Base-by-base conservation (phyloP, 345 rosid species). In the Acer negundo region DNA sequence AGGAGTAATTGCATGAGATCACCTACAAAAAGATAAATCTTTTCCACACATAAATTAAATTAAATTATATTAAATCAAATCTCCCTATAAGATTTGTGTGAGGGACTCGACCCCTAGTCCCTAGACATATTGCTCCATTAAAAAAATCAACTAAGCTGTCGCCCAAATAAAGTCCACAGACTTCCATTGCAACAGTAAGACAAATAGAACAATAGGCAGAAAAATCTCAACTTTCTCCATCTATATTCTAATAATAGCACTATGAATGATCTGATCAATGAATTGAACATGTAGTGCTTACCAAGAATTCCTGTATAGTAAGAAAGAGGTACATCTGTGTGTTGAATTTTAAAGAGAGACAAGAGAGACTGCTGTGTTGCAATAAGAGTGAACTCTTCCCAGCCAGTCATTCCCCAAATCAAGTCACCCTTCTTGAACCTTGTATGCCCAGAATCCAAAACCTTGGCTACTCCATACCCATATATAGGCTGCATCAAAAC, bases 281-380 rank as follows among this genome's bases (percentile, higher is more conserved):
- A 22, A 59, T 2, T 59, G 26, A 22, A 59, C 24, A 59, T 0
- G 15, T 6, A 7, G 20, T 26, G 35, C 79, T 23, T 81, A 87
- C 91, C 93, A 62, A 93, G 86, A 74, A 93, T 86, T 69, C 97
- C 97, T 38, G 85, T 82, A 56, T 91, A 84, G 81, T 89, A 89
- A 53, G 95, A 89, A 31, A 87, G 87, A 0, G 92, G 97, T 19
- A 92, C 82, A 82, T 88, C 85, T 1, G 89, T 82, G 10, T 84
- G 75, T 0, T 84, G 81, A 63, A 91, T 91, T 82, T 93, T 91
- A 24, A 82, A 72, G 51, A 85, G 77, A 31, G 66, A 40, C 3
- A 82, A 72, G 51, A 85, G 77, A 24, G 66, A 40, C 3, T 79
- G 47, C 6, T 80, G 80, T 7, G 85, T 68, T 5, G 80, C 77